Evolutionary conservation across 2,329 filamentous ascomycete species (phyloP).

Genomic region (Thermoascus crustaceus): DNA sequence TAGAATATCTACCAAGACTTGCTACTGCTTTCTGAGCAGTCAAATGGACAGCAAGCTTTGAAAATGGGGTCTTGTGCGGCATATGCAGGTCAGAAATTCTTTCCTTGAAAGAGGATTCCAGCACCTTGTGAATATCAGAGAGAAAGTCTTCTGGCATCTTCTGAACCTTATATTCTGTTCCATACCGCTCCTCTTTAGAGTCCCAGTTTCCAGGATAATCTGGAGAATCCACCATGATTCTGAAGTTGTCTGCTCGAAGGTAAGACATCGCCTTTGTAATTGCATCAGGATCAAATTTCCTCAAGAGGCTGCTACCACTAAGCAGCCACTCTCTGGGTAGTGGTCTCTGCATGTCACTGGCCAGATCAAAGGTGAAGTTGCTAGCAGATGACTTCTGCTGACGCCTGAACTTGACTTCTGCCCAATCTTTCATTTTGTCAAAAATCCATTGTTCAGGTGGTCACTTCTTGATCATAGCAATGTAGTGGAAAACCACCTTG

Average conservation of each 20-base stretch:
- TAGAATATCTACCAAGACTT: too few species aligned
- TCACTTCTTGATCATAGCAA: conserved; percentile 66
- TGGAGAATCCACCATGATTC: conserved; percentile 67
- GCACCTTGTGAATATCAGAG: conserved; percentile 55
- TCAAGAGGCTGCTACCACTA: conserved; percentile 63
- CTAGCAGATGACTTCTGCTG: conserved; percentile 77
- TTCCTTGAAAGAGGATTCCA: conserved; percentile 44
- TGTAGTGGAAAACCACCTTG: conserved; percentile 75
- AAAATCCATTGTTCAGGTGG: conserved; percentile 80
- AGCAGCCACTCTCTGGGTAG: conserved; percentile 74
- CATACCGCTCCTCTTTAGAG: conserved; percentile 84
- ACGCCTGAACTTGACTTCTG: conserved; percentile 87
- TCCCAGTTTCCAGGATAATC: conserved; percentile 72
- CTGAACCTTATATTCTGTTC: conserved; percentile 75
- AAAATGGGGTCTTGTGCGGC: conserved; percentile 76
- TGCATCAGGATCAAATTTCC: conserved; percentile 63
- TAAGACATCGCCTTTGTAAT: conserved; percentile 62
- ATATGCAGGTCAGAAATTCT: conserved; percentile 68
- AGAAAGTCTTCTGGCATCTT: conserved; percentile 65
- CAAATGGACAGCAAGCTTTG: too few species aligned
- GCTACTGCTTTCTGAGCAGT: too few species aligned
- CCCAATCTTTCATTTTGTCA: conserved; percentile 73
- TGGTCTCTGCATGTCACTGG: conserved; percentile 75
- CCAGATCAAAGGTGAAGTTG: conserved; percentile 70
- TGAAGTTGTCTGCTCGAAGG: conserved; percentile 74